phyloP scores from a whole-genome alignment of 1,139 yeast genomes.

The Yamadazyma dushanensis region DNA sequence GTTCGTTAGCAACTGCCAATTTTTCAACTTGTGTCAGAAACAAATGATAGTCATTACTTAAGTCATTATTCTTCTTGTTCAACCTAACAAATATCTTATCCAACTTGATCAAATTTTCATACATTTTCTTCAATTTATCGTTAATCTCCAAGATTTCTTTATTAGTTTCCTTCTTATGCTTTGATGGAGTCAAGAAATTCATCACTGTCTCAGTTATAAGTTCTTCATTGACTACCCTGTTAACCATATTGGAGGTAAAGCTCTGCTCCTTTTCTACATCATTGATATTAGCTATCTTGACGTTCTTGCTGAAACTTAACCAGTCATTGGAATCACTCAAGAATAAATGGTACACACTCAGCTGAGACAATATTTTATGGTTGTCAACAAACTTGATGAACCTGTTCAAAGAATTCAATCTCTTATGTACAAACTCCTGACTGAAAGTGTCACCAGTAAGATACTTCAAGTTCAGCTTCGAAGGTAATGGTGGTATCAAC shows the following conservation, averaged over 20 bases:
- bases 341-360: slow-evolving; percentile 73
- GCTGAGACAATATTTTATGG: slow-evolving; percentile 71
- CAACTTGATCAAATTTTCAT: slow-evolving; percentile 75
- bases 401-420: slow-evolving; percentile 81
- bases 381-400: slow-evolving; percentile 70
- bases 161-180: slow-evolving; percentile 63
- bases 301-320: slow-evolving; percentile 72
- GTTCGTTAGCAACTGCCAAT: slow-evolving; percentile 51
- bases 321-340: slow-evolving; percentile 77
- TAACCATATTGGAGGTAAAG: slow-evolving; percentile 30
- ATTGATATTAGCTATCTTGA: slow-evolving; percentile 41
- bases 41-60: slow-evolving; percentile 70
- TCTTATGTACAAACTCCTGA: slow-evolving; percentile 73
- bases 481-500: slow-evolving; percentile 92
- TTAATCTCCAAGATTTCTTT: slow-evolving; percentile 83
- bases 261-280: slow-evolving; percentile 24
- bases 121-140: slow-evolving; percentile 78
- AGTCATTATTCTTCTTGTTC: slow-evolving; percentile 69
- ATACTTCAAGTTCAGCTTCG: slow-evolving; percentile 86
- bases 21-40: slow-evolving; percentile 71
- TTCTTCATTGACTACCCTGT: slow-evolving; percentile 55
- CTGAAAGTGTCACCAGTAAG: slow-evolving; percentile 92
- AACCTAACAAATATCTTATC: slow-evolving; percentile 78
- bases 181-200: slow-evolving; percentile 84
- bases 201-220: slow-evolving; percentile 80